Base-by-base conservation (phyloP, 1,284 basidiomycete genomes). In the Tilletiaria anomala region DNA sequence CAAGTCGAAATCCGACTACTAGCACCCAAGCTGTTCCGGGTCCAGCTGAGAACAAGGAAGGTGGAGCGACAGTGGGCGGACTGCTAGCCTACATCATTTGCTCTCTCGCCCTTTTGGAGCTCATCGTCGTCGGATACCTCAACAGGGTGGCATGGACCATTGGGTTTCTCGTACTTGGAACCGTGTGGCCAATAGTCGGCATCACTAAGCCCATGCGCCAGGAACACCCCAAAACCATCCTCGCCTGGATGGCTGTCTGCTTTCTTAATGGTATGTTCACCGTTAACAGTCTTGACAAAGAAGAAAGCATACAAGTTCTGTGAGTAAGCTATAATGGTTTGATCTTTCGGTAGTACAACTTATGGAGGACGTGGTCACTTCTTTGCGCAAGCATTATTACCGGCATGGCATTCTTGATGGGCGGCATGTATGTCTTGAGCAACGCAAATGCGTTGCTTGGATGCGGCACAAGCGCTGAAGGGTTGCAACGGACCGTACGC, bases 71-170 rank as follows among this genome's bases (percentile, higher is more conserved):
- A n/a, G n/a, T n/a, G n/a, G n/a, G n/a, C n/a, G n/a, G n/a, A 3
- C n/a, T 38, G 37, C 31, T 36, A 0, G n/a, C 26, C 14, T 39
- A 38, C 17, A 22, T 47, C 12, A 10, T 47, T 0, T 37, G 42
- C 4, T 29, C 41, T 17, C 34, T 64, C 4, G 45, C 29, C 2
- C 32, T 53, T 5, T 40, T 63, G 4, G 74, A 82, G 53, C 70
- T 73, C 34, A 83, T 85, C 77, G 83, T 82, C 51, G 77, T 82
- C 59, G 53, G 83, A 69, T 47, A 50, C 39, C 37, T 54, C 33
- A 19, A 79, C 51, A 73, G 84, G 6, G 71, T 70, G 1, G 72
- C 83, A 6, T 88, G 85, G 82, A 79, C 80, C 36, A 48, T 75
- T 8, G 78, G 80, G 3, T 80, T 82, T 50, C 47, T 76, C 1